A percentile compares a stretch with the other conserved stretches of the same genome.
phyloP scores from a whole-genome alignment of 2,329 filamentous ascomycete genomes.

The Botryotinia convoluta region DNA sequence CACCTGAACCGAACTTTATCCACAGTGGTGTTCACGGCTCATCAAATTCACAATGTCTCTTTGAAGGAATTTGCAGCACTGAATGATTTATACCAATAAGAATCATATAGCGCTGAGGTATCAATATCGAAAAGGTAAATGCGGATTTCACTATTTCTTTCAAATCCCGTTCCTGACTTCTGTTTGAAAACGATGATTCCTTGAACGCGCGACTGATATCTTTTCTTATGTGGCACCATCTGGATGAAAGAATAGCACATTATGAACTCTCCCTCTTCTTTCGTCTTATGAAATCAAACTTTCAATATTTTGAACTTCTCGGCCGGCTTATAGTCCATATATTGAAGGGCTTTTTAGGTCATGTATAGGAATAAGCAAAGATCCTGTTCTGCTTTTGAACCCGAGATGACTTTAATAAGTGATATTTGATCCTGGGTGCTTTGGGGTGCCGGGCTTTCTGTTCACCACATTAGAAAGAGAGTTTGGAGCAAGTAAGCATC shows the following conservation, averaged over 20 bases:
- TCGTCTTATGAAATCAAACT: background rate
- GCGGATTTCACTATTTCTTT: background rate
- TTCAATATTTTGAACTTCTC: background rate
- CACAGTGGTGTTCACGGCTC: too few relatives aligned
- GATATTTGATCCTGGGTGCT: background rate
- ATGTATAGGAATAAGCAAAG: background rate
- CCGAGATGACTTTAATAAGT: background rate
- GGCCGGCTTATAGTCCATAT: fast-evolving
- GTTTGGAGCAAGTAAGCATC: background rate
- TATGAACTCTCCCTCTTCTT: background rate
- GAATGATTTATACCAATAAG: background rate
- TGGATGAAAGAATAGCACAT: background rate
- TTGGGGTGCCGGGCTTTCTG: fast-evolving
- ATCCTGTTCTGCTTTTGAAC: background rate
- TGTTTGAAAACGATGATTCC: background rate
- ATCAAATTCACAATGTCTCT: too few relatives aligned
- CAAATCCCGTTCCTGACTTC: background rate
- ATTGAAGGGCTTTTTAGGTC: background rate
- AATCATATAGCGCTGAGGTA: background rate
- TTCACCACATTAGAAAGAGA: background rate
- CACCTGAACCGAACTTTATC: too few relatives aligned
- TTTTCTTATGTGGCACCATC: background rate
- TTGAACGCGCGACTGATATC: background rate
- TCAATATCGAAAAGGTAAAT: background rate
- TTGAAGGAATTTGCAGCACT: too few relatives aligned